These are phyloP conservation scores for Wickerhamiella spandovensis DNA, from an alignment of 805 yeast genomes.

Conservation along the genomic window DNA sequence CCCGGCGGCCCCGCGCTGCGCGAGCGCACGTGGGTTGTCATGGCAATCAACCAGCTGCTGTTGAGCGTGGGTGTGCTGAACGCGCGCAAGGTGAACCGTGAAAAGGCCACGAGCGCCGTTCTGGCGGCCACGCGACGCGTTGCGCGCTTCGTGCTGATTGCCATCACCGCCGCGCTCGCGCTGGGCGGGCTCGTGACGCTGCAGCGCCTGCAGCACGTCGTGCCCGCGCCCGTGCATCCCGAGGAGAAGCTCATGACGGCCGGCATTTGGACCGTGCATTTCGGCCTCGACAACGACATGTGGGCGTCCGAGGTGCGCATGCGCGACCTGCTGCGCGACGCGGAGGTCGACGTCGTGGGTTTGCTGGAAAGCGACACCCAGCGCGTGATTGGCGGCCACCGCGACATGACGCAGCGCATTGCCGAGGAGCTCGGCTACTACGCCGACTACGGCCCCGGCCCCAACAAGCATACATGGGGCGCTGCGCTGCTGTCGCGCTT, in stretches of 20 bases:
- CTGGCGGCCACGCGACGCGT: conserved; percentile 17
- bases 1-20: conserved; percentile 84
- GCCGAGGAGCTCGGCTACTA: conserved; percentile 93
- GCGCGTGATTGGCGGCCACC: conserved; percentile 84
- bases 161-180: conserved; percentile 29
- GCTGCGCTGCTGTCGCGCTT: conserved; percentile 82
- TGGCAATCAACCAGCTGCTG: conserved; percentile 40
- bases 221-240: conserved; percentile 57
- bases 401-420: conserved; percentile 81
- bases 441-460: conserved; percentile 95
- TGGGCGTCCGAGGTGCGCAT: conserved; percentile 93
- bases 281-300: conserved; percentile 94
- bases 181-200: conserved; percentile 41
- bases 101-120: conserved; percentile 2
- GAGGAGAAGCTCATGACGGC: conserved; percentile 66
- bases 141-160: conserved; percentile 16
- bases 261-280: conserved; percentile 97
- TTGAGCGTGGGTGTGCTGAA: conserved; percentile 41
- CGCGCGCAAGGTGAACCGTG: conserved; percentile 9
- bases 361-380: conserved; percentile 88
- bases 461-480: conserved; percentile 98
- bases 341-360: conserved; percentile 85
- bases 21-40: conserved; percentile 73
- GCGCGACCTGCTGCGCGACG: conserved; percentile 68
- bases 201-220: conserved; percentile 41